Base-by-base conservation (phyloP, 2,329 filamentous ascomycete genomes). In the Penicillium sp. region DNA sequence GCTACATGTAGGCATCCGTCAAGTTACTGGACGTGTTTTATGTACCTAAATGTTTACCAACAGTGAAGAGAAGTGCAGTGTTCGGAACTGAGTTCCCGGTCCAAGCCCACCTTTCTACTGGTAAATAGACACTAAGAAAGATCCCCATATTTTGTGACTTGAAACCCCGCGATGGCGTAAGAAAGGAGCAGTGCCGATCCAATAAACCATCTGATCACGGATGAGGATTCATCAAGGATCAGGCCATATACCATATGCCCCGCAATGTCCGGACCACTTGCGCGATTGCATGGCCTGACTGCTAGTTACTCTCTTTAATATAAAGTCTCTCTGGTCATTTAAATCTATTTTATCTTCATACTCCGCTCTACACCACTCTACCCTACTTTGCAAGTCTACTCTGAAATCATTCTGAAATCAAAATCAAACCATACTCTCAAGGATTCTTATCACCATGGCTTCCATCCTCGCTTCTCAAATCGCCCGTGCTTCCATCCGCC, bases 401-500 rank as follows among this genome's bases (percentile, higher is more conserved):
- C 43, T 25, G 13, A n/a, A 50, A 41, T 40, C 34, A 27, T 15
- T 53, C 43, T 25, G 25, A n/a, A 38, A 19, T 38, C 33, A 11
- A 21, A 19, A 40, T n/a, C 16, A 23, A 29, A 36, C 8, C n/a
- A 38, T 19, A 9, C n/a, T n/a, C n/a, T 19, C 36, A 38, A 38
- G 34, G 16, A 39, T 39, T 39, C 36, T 39, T 33, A 38, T 7
- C n/a, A 38, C 27, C 11, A 68, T 68, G 65, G 53, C 60, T 31
- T 47, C 52, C 25, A 48, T 69, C 36, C 21, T 58, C 39, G 61
- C 66, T 10, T 50, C 65, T 15, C 66, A 69, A 15, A 47, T 72
- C 25, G 57, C 66, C 19, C 73, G 74, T n/a, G 66, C 73, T 41
- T 69, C 75, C 29, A 70, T 78, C 59, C 76, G 77, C 13, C 75